Conservation (phyloP, 352 stramenopile species). For the Sclerospora graminicola region DNA sequence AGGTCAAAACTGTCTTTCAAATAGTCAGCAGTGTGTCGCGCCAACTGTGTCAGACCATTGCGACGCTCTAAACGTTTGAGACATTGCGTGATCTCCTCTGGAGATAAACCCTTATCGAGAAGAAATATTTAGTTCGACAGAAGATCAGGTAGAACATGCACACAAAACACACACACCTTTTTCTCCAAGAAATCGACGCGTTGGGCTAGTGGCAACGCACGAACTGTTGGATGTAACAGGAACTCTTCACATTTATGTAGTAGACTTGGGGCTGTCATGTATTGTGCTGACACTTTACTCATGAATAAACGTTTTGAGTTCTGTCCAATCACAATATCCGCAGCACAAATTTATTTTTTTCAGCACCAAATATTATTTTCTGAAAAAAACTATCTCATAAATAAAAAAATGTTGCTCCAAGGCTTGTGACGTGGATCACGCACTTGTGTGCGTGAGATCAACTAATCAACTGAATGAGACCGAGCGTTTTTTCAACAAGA, state of each 20-base stretch:
- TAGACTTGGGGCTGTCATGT: constrained; percentile 17
- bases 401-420: no score
- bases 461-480: no score
- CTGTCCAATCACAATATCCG: no score
- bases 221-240: constrained; percentile 52
- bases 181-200: constrained; percentile 68
- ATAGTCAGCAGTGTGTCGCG: constrained; percentile 2
- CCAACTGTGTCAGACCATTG: constrained; percentile 42
- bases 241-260: constrained; percentile 59
- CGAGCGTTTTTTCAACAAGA: no score
- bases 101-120: constrained; percentile 46
- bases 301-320: no score
- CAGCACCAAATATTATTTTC: no score
- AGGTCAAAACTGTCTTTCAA: background rate
- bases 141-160: background rate
- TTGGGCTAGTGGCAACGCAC: constrained; percentile 50
- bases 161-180: constrained; percentile 20
- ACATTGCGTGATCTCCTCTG: constrained; percentile 52
- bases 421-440: no score
- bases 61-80: constrained; percentile 43
- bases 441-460: no score
- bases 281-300: no score
- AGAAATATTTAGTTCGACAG: background rate
- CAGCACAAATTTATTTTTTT: no score
- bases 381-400: no score